Evolutionary conservation across 2,329 filamentous ascomycete species (phyloP).

Genomic region (Fusarium clavum): DNA sequence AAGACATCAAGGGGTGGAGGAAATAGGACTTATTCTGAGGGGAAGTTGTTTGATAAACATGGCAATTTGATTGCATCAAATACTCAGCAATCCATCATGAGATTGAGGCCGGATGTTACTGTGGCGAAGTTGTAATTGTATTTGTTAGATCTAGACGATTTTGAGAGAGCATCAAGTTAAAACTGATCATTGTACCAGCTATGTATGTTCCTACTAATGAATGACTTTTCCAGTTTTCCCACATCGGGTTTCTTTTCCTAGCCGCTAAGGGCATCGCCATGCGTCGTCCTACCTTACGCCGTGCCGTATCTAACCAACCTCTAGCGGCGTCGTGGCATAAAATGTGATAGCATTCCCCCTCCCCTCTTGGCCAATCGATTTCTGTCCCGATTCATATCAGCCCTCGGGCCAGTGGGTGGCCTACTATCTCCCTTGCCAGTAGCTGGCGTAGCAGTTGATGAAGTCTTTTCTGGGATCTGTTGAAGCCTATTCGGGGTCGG

Average conservation of each 20-base stretch:
- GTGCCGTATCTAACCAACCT: not conserved
- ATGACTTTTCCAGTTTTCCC: not conserved
- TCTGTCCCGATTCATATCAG: not conserved
- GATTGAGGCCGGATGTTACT: conserved; percentile 26
- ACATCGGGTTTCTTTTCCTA: not conserved
- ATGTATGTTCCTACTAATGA: not conserved
- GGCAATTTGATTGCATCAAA: conserved; percentile 60
- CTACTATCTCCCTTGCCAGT: not conserved
- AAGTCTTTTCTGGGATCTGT: not conserved
- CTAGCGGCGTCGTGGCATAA: not conserved
- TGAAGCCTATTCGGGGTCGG: not conserved
- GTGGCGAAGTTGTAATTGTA: conserved; percentile 20
- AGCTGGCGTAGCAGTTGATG: not conserved
- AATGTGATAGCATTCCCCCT: not conserved
- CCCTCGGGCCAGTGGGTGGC: not conserved
- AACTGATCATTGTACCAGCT: not conserved
- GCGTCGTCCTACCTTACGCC: not conserved
- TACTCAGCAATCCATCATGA: conserved; percentile 59
- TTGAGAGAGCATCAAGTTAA: not conserved
- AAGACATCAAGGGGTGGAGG: conserved; percentile 52
- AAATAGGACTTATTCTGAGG: conserved; percentile 60
- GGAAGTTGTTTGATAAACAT: conserved; percentile 57
- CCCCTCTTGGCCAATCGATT: not conserved
- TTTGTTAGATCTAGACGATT: too few relatives aligned
- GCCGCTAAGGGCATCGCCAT: not conserved